Base-by-base conservation (phyloP, 2,329 filamentous ascomycete genomes). In the Xylogone sp. region DNA sequence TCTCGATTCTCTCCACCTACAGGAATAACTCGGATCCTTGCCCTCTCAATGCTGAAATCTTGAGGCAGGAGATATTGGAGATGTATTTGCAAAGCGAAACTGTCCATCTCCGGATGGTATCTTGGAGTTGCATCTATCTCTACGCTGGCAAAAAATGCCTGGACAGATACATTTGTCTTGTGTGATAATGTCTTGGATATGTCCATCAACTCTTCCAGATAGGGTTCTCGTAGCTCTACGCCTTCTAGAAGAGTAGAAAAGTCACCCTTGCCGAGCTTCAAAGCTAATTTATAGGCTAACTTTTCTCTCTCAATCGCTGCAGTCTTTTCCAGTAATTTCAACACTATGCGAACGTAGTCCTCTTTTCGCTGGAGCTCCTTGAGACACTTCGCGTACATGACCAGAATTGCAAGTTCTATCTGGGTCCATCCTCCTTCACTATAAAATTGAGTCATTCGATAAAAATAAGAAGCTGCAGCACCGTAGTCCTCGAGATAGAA, bases 351-450 rank as follows among this genome's bases (percentile, higher is more conserved):
- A 16, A 92, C 83, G 62, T 91, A 95, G 55, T 96, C 90, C 48
- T 93, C 87, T 53, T 84, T 83, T 13, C 84, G 82, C 46, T 87
- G 77, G 22, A 96, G 78, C 59, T 89, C 80, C 57, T 88, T 86
- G 22, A 99, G 76, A 66, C 92, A 97, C 46, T 82, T 80, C 0
- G 88, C 82, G 65, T 97, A 94, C 77, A 97, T 87, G 57, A 89
- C 82, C 5, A 97, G 77, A 79, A 96, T 88, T 1, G 87, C 87
- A 3, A 90, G 75, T 64, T 97, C 91, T 12, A 96, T 75, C 1
- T 86, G 74, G 49, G 80, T 83, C 92, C 94, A 97, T 44, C 85
- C 82, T 51, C 81, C 84, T 51, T 86, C 83, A 0, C 86, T 87
- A 60, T 94, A 96, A 55, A 89, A 88, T 0, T 87, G 85, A 0